Conservation (phyloP, 768 basidiomycete species). For the Serendipita sp. region DNA sequence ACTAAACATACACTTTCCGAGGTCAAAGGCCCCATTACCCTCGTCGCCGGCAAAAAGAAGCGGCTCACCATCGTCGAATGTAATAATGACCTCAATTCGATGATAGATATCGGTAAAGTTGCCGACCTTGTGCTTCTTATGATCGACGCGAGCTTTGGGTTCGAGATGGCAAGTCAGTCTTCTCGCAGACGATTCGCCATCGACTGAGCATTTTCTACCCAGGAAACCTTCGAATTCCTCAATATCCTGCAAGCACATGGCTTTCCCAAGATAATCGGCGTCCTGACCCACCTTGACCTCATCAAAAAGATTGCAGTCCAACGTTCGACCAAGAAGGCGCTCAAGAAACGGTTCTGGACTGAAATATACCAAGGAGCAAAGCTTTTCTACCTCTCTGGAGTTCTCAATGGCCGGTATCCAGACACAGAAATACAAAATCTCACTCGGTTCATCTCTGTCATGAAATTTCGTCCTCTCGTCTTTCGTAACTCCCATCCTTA, state of each 20-base stretch:
- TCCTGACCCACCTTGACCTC: constrained; percentile 92
- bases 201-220: constrained; percentile 1
- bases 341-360: constrained; percentile 99
- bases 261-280: constrained; percentile 94
- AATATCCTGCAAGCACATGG: constrained; percentile 95
- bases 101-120: constrained; percentile 96
- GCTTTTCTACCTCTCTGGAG: constrained; percentile 92
- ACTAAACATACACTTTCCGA: constrained; percentile 88
- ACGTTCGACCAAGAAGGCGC: constrained; percentile 75
- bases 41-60: constrained; percentile 83
- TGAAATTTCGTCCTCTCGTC: constrained; percentile 95
- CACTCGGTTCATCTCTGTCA: constrained; percentile 87
- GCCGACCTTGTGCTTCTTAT: constrained; percentile 92
- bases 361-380: constrained; percentile 99
- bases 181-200: neutral
- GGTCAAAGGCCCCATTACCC: constrained; percentile 83
- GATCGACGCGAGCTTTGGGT: constrained; percentile 95
- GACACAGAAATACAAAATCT: constrained; percentile 94
- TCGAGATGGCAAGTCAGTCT: constrained; percentile 74
- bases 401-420: constrained; percentile 93
- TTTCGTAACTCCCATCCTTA: constrained; percentile 95
- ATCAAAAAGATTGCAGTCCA: constrained; percentile 83
- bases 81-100: constrained; percentile 92
- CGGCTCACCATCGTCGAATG: constrained; percentile 95
- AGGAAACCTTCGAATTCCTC: constrained; percentile 99